Base-by-base conservation (phyloP, 1,284 basidiomycete species). In the Schizopora paradoxa region DNA sequence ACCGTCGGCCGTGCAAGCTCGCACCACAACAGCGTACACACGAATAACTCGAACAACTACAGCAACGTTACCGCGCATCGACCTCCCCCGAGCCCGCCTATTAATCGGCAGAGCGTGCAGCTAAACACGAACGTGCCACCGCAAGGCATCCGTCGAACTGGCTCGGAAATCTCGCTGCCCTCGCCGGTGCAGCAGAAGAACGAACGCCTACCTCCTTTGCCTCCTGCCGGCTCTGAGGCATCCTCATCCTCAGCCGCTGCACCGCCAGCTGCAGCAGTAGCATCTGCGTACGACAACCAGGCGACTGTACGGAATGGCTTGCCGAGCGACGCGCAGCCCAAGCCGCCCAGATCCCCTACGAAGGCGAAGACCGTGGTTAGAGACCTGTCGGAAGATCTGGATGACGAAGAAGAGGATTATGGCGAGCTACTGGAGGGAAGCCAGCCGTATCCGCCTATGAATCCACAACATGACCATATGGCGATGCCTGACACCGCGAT, bases 401-500 rank as follows among this genome's bases (percentile, higher is more conserved):
- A 86, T 39, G 69, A 73, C 43, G 84, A 81, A 53, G 81, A 79
- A 29, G 73, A 77, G 21, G 48, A 50, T 21, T 50, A 50, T 31
- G 48, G 44, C 13, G 43, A 50, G 38, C 25, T 50, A 25, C 27
- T 49, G 29, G 36, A 42, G 6, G n/a, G n/a, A n/a, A 18, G 35
- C 8, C 25, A 46, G 13, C 48, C 48, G 14, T 50, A 50, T 28
- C 48, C 48, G 6, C 60, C 49, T 49, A 58, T 18, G 51, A 53
- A 8, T 21, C 61, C 67, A 25, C 70, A 71, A 28, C 56, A 79
- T 21, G 73, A 75, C 10, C 47, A 40, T 32, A 58, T 61, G 26
- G 86, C 88, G 40, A 74, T 89, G 34, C 83, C 86, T 8, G 87
- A 90, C 58, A 87, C 84, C 22, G 83, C 86, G 19, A 95, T 97